phyloP scores from a whole-genome alignment of 2,329 filamentous ascomycete genomes.

The Septoria linicola region DNA sequence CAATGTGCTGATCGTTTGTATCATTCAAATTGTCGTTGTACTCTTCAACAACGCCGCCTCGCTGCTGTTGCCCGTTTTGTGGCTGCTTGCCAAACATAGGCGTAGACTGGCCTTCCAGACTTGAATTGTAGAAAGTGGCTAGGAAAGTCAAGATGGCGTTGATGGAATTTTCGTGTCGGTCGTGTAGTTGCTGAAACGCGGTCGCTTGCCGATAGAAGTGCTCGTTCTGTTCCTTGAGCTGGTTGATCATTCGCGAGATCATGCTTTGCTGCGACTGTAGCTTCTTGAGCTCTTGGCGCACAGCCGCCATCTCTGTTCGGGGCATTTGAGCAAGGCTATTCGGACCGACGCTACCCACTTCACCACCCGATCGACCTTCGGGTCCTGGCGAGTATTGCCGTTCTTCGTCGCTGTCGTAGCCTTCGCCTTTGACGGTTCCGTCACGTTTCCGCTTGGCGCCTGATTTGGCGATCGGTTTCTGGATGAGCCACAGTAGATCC shows the following conservation, averaged over 20 bases:
- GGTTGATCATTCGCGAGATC: slow-evolving; percentile 78
- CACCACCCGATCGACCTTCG: slow-evolving; percentile 27
- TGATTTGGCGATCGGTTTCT: slow-evolving; percentile 78
- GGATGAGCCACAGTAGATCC: slow-evolving; percentile 91
- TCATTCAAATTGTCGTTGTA: slow-evolving; percentile 45
- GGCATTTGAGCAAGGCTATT: slow-evolving; percentile 55
- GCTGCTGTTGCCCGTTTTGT: slow-evolving; percentile 41
- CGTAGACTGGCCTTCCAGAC: slow-evolving; percentile 76
- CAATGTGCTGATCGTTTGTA: slow-evolving; percentile 33
- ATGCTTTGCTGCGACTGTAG: slow-evolving; percentile 83
- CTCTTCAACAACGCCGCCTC: slow-evolving; percentile 63
- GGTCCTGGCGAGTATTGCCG: slow-evolving; percentile 33
- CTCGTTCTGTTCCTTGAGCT: slow-evolving; percentile 80
- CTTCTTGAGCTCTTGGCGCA: slow-evolving; percentile 76
- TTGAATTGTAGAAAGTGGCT: slow-evolving; percentile 93
- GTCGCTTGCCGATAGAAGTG: slow-evolving; percentile 84
- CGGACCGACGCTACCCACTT: slow-evolving; percentile 40
- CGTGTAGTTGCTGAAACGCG: slow-evolving; percentile 86
- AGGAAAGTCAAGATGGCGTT: slow-evolving; percentile 98
- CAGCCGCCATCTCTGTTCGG: slow-evolving; percentile 71
- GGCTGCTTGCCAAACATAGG: slow-evolving; percentile 68
- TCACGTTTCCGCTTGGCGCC: slow-evolving; percentile 50
- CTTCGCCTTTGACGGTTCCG: slow-evolving; percentile 60
- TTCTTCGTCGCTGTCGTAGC: slow-evolving; percentile 72
- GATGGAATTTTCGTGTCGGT: slow-evolving; percentile 97